phyloP scores from a whole-genome alignment of 108 stramenopile species.

The Nitzschia palea region DNA sequence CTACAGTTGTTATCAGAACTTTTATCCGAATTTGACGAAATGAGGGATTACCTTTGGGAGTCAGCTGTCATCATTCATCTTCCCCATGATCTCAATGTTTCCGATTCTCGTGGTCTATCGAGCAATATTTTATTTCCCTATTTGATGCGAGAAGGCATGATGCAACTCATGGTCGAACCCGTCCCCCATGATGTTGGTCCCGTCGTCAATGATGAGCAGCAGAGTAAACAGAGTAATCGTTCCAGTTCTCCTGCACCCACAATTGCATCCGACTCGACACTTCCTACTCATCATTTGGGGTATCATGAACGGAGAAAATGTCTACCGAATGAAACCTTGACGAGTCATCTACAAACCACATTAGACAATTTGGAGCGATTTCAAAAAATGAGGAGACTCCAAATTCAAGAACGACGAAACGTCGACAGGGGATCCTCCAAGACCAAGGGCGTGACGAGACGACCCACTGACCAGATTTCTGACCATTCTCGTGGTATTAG shows the following conservation, averaged over 20 bases:
- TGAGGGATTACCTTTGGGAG: slow-evolving; percentile 33
- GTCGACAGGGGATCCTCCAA: too few species aligned
- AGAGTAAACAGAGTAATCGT: not conserved
- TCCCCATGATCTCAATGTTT: slow-evolving; percentile 32
- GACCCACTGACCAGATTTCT: too few species aligned
- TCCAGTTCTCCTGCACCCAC: slow-evolving; percentile 2
- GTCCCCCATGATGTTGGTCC: not conserved
- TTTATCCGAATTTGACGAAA: slow-evolving; percentile 7
- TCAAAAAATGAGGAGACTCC: too few species aligned
- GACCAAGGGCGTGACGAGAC: too few species aligned
- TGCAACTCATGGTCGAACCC: slow-evolving; percentile 1
- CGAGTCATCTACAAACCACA: not conserved
- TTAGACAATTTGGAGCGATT: not conserved
- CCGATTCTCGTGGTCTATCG: slow-evolving; percentile 11
- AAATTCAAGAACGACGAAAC: too few species aligned
- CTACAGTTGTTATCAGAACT: slow-evolving; percentile 13
- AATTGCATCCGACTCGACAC: not conserved
- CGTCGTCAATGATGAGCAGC: not conserved
- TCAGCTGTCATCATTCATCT: slow-evolving; percentile 22
- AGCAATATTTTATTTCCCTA: slow-evolving; percentile 30
- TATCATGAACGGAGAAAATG: not conserved
- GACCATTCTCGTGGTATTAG: too few species aligned
- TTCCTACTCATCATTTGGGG: not conserved
- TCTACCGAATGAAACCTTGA: not conserved
- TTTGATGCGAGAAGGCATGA: slow-evolving; percentile 34